Conservation (phyloP, 192 early-diverging fungal genomes). For the Entomortierella chlamydospora region DNA sequence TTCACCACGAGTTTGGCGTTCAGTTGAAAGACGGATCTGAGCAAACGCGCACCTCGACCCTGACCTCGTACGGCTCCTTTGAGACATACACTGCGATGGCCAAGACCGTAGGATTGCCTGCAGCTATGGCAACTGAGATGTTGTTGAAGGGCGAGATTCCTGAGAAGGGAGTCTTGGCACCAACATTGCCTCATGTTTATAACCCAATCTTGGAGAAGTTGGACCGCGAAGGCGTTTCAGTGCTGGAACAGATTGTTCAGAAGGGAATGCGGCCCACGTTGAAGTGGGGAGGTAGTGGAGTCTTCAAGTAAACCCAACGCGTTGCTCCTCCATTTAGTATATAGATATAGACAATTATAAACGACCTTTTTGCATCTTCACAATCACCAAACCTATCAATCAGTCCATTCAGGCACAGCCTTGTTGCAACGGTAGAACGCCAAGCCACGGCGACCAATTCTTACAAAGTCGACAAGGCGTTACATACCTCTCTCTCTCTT, state of each 20-base stretch:
- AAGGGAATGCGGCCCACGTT: constrained; percentile 52
- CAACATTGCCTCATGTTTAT: constrained; percentile 78
- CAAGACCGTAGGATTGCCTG: constrained; percentile 82
- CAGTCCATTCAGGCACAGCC: background rate
- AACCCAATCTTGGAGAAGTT: constrained; percentile 75
- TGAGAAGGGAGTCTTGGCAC: constrained; percentile 73
- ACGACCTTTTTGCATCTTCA: background rate
- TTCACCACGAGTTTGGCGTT: constrained; percentile 96
- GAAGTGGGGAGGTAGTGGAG: constrained; percentile 54
- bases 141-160: constrained; percentile 62
- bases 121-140: constrained; percentile 81
- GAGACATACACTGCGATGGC: constrained; percentile 85
- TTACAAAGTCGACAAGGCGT: background rate
- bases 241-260: constrained; percentile 67
- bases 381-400: background rate
- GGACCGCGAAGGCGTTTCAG: constrained; percentile 69
- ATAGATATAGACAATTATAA: constrained; percentile 2
- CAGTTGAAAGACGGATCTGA: constrained; percentile 71
- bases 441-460: constrained; percentile 5
- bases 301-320: constrained; percentile 55
- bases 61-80: constrained; percentile 73
- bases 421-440: background rate
- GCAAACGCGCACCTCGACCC: constrained; percentile 73
- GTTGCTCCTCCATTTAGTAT: too few species aligned
- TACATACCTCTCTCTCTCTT: background rate